Evolutionary conservation across 441 rosid species (phyloP), one percentile per base, ranked within the genome.

Genomic region (Euphorbia schlechtendalii): DNA sequence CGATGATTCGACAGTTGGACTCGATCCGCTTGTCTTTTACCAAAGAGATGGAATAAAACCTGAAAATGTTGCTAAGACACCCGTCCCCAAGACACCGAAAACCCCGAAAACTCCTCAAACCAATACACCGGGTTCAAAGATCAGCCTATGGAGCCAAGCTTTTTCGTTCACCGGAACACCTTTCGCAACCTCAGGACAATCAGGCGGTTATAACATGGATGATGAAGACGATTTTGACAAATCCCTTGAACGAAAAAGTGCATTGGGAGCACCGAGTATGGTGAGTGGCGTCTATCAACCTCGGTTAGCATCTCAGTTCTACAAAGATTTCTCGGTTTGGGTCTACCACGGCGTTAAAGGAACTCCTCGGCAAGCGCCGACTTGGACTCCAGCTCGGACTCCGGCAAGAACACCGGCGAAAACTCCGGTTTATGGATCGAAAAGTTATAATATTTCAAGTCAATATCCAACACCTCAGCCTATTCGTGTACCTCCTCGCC

Each of bases 241-340:
- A 43, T 86, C 92, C 21, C 77, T 78, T n/a, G 83, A 81, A 49
- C 84, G 92, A 13, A 82, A 51, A 64, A 49, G 48, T 43, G 4
- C 52, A 1, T 36, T 69, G 53, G 71, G 64, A n/a, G 82, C 92
- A 0, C 83, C 89, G 21, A 78, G 77, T 61, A 72, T 61, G 64
- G 74, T 58, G 0, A 82, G 84, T 61, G 78, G 73, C 10, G 69
- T 24, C 3, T 74, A 82, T 58, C 36, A 79, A 55, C 87, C 81
- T 0, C 78, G 84, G n/a, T 72, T 84, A 65, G 92, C 89, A 45
- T 82, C 92, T 49, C 86, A 84, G 0, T 86, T 86, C 76, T 82
- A 86, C 74, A 86, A 78, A 68, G 89, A 86, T 24, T 86, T 86
- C 69, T 73, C 86, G 0, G 81, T 74, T 52, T 86, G 89, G 92